Evolutionary conservation across 2,329 filamentous ascomycete species (phyloP), one percentile per base, ranked within the genome.

Genomic region (Coniella lustricola): DNA sequence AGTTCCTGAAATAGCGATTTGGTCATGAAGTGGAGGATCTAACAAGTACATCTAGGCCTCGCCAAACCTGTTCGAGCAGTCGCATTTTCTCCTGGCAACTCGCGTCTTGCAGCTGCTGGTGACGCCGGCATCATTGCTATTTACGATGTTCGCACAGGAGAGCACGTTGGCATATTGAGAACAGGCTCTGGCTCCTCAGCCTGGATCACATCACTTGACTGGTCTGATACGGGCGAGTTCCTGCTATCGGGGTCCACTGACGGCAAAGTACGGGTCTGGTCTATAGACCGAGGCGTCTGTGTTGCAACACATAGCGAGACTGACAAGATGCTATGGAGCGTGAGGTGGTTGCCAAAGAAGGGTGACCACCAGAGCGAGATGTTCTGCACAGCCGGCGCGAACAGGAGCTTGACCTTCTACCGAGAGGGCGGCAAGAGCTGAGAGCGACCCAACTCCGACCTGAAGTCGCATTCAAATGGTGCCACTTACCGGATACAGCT

Each of bases 221-320:
- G 91, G 89, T 97, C 85, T 64, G 81, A 87, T 60, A 94, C 87
- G 4, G 93, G 93, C 41, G 91, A 97, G 67, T 95, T 87, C 64
- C 72, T 98, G 12, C 74, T 97, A 3, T 94, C 86, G 60, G 88
- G 89, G 41, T 82, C 86, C 1, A 89, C 94, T 64, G 90, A 97
- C 62, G 91, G 93, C 33, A 96, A 95, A 66, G 88, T 87, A 52
- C 96, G 95, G 67, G 87, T 97, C 25, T 98, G 93, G 93, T 91
- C 88, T 25, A 79, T 96, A 51, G 90, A 95, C 59, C 79, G 83
- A 31, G 79, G 82, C 49, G 75, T 76, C 4, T 97, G 93, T 62
- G 93, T 98, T 38, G 90, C 91, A 12, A 98, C 93, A 9, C 89
- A 95, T 63, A 90, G 85, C 50, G 90, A 97, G 70, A 90, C 87